phyloP scores from a whole-genome alignment of 2,329 filamentous ascomycete genomes.

The Exophiala sideris region DNA sequence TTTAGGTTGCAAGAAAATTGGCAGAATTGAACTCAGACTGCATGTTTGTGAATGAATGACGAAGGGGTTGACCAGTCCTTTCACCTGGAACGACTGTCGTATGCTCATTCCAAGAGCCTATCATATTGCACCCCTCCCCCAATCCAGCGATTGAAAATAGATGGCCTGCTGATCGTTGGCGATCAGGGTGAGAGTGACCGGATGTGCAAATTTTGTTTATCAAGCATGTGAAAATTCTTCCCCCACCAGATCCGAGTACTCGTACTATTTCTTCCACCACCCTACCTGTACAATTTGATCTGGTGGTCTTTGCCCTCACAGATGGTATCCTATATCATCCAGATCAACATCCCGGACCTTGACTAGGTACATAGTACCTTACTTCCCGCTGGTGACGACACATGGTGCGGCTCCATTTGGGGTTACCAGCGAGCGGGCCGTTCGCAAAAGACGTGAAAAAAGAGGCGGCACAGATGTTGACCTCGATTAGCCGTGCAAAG shows the following conservation, averaged over 20 bases:
- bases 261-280: not conserved
- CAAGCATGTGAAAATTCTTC: constrained; percentile 2
- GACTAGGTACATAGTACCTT: constrained; percentile 1
- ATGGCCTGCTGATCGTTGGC: not conserved
- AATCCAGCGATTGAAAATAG: not conserved
- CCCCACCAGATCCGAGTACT: not conserved
- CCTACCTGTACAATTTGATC: too few relatives aligned
- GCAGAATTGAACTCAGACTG: too few relatives aligned
- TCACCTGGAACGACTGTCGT: too few relatives aligned
- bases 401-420: not conserved
- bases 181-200: not conserved
- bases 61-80: too few relatives aligned
- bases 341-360: not conserved
- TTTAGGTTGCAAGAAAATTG: too few relatives aligned
- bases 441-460: not conserved
- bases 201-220: not conserved
- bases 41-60: too few relatives aligned
- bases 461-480: not conserved
- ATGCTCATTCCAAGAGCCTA: not conserved
- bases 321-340: too few relatives aligned
- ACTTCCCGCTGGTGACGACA: constrained; percentile 1
- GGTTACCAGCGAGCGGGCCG: not conserved
- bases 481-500: not conserved
- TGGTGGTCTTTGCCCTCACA: too few relatives aligned
- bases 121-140: not conserved